Percentiles rank a stretch among this genome's conserved stretches.
phyloP scores from a whole-genome alignment of 2,329 filamentous ascomycete species.

The Beauveria asiatica region DNA sequence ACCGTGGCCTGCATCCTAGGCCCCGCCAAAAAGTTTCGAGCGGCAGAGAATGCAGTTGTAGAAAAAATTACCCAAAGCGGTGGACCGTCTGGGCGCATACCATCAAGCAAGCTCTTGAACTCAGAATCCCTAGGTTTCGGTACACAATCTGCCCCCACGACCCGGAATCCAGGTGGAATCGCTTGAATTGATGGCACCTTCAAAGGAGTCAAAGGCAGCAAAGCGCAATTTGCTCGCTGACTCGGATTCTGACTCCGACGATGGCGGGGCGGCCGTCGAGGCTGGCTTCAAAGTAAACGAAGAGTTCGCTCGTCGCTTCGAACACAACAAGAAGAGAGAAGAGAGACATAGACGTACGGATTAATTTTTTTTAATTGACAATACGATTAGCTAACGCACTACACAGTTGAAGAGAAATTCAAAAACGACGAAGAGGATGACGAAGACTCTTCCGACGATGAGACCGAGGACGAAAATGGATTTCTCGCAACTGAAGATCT shows the following conservation, averaged over 20 bases:
- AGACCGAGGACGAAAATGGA: conserved; percentile 84
- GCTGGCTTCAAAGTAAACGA: conserved; percentile 73
- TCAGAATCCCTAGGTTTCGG: background rate
- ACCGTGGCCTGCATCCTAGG: background rate
- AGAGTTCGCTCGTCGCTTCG: conserved; percentile 81
- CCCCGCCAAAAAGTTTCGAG: conserved; percentile 17
- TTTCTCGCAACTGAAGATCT: conserved; percentile 78
- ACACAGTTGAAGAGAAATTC: conserved; percentile 80
- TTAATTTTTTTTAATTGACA: conserved; percentile 14
- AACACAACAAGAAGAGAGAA: conserved; percentile 95
- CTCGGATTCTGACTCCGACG: conserved; percentile 40
- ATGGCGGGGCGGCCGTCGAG: conserved; percentile 32
- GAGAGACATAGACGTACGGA: conserved; percentile 62
- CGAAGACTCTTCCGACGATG: conserved; percentile 62
- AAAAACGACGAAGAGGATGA: conserved; percentile 40
- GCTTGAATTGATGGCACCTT: background rate
- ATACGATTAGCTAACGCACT: conserved; percentile 11
- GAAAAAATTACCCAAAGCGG: conserved; percentile 6
- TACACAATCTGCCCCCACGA: background rate
- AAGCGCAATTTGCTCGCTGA: conserved; percentile 49
- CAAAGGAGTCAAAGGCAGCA: conserved; percentile 22
- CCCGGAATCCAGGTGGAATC: background rate
- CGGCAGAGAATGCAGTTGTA: conserved; percentile 1
- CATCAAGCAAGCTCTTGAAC: background rate
- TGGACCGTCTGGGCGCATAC: background rate